Evolutionary conservation across 108 stramenopile genomes (phyloP).

Genomic region (Cyclotella sp.): DNA sequence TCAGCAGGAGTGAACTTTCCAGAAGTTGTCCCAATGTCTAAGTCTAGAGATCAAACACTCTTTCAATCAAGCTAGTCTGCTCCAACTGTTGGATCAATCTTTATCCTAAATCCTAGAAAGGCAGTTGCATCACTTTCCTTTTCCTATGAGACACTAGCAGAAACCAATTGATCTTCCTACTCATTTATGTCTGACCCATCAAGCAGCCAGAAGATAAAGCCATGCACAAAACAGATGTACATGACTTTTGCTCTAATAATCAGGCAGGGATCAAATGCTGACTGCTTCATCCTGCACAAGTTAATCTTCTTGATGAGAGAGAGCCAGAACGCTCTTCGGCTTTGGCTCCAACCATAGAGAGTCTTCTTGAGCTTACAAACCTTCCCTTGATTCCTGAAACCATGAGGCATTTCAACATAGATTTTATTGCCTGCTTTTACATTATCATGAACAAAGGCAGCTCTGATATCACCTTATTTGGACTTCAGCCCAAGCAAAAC

Average conservation of each 20-base stretch:
- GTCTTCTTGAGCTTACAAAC: constrained; percentile 33
- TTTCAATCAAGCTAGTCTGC: background rate
- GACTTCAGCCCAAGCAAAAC: constrained; percentile 21
- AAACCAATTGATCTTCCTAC: background rate
- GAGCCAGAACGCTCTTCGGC: constrained; percentile 2
- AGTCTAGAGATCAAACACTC: background rate
- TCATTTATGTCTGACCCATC: background rate
- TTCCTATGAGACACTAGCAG: background rate
- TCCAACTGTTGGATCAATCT: background rate
- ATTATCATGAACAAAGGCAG: constrained; percentile 15
- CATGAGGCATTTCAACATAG: constrained; percentile 39
- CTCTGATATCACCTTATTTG: constrained; percentile 3
- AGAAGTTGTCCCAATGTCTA: background rate
- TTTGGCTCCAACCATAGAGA: constrained; percentile 39
- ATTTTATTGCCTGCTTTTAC: constrained; percentile 30
- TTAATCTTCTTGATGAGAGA: constrained; percentile 13
- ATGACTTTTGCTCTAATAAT: background rate
- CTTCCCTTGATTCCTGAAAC: constrained; percentile 42
- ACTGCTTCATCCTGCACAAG: background rate
- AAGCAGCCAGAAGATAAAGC: constrained; percentile 30
- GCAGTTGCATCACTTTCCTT: background rate
- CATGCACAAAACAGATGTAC: background rate
- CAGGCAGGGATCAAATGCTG: background rate
- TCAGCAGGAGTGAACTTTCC: background rate
- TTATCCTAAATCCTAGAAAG: background rate